These are phyloP conservation scores for Priceomyces medius DNA, from an alignment of 805 yeast species.

Conservation along the genomic window DNA sequence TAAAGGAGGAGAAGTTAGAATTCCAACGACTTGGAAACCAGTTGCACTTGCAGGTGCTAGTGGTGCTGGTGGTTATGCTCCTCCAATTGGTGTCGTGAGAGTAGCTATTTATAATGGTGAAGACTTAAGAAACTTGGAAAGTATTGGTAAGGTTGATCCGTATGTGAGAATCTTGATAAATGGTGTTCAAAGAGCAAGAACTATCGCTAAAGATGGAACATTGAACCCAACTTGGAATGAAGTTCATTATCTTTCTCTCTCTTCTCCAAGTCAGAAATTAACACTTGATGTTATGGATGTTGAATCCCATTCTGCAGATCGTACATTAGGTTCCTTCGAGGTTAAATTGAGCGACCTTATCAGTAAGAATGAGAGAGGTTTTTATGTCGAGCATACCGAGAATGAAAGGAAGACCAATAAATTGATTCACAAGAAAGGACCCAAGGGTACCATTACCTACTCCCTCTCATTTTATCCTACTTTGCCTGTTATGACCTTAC, in stretches of 20 bases:
- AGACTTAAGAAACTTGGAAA: conserved; percentile 80
- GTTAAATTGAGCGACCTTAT: conserved; percentile 67
- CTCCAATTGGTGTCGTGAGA: conserved; percentile 91
- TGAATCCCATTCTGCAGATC: conserved; percentile 73
- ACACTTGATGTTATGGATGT: conserved; percentile 92
- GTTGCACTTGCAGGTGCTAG: conserved; percentile 66
- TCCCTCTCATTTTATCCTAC: conserved; percentile 81
- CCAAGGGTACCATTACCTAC: conserved; percentile 78
- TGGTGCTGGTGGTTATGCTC: conserved; percentile 80
- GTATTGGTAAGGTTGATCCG: conserved; percentile 90
- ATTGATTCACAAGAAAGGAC: conserved; percentile 72
- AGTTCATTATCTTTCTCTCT: conserved; percentile 74
- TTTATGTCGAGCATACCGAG: conserved; percentile 57
- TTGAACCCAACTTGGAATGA: conserved; percentile 85
- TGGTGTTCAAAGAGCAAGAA: conserved; percentile 74
- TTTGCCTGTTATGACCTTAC: conserved; percentile 73
- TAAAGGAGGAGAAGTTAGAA: conserved; percentile 70
- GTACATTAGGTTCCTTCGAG: conserved; percentile 82
- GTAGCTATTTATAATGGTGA: conserved; percentile 67
- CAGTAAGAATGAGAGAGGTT: conserved; percentile 62
- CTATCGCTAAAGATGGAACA: conserved; percentile 63
- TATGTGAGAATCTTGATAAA: conserved; percentile 78
- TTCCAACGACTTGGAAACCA: conserved; percentile 82
- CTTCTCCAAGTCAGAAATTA: conserved; percentile 78
- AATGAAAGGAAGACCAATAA: conserved; percentile 57